Evolutionary conservation across 768 basidiomycete species (phyloP).

Genomic region (Pisolithus microcarpus): DNA sequence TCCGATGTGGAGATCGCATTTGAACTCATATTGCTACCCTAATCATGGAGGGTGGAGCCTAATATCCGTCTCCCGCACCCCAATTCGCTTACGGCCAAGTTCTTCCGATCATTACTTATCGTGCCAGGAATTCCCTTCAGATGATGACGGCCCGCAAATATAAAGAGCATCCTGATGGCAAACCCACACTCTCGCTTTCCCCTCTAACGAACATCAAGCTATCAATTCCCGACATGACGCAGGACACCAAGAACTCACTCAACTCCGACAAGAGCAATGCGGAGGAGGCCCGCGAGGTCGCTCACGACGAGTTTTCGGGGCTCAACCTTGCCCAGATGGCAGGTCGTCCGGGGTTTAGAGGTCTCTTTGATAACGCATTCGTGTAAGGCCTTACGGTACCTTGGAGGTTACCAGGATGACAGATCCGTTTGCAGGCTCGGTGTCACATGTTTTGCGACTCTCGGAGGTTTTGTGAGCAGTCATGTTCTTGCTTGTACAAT

Average conservation of each 20-base stretch:
- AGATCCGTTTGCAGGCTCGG: conserved; percentile 16
- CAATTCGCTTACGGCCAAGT: too few relatives aligned
- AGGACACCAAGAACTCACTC: not conserved
- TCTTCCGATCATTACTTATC: too few relatives aligned
- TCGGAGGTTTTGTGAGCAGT: conserved; percentile 26
- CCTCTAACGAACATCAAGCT: not conserved
- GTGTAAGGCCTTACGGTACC: conserved; percentile 13
- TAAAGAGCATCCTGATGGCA: not conserved
- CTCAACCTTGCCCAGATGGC: conserved; percentile 12
- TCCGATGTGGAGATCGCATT: too few relatives aligned
- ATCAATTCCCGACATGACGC: not conserved
- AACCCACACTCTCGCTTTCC: not conserved
- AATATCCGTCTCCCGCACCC: too few relatives aligned
- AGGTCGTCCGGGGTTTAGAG: conserved; percentile 19
- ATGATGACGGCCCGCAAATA: too few relatives aligned
- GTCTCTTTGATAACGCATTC: conserved; percentile 22
- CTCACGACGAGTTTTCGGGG: not conserved
- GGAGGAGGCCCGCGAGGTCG: conserved; percentile 1
- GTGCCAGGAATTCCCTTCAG: too few relatives aligned
- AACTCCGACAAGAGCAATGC: conserved; percentile 1
- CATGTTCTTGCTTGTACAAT: not conserved
- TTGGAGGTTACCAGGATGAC: not conserved
- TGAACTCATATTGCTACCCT: too few relatives aligned
- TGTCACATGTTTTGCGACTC: conserved; percentile 25
- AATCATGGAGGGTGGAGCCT: too few relatives aligned